phyloP scores from a whole-genome alignment of 2,329 filamentous ascomycete species.

The Tolypocladium tundrense region DNA sequence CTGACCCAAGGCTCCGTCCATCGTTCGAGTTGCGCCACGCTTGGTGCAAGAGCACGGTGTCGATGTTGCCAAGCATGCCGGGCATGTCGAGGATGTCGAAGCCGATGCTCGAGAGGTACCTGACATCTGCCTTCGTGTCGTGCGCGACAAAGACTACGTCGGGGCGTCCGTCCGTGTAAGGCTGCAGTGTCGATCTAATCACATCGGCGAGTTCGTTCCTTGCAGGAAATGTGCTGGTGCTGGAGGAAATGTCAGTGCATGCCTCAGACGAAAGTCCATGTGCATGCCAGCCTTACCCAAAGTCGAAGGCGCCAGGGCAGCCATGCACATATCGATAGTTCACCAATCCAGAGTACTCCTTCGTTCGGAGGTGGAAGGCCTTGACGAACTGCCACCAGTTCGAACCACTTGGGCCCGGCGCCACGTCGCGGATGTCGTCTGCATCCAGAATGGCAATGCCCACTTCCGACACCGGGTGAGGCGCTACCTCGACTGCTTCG shows the following conservation, averaged over 20 bases:
- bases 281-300: slow-evolving; percentile 47
- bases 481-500: slow-evolving; percentile 65
- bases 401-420: slow-evolving; percentile 50
- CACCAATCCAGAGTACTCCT: slow-evolving; percentile 53
- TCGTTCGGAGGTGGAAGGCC: slow-evolving; percentile 66
- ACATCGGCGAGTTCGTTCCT: slow-evolving; percentile 20
- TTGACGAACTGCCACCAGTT: slow-evolving; percentile 61
- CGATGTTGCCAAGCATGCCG: slow-evolving; percentile 52
- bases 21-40: slow-evolving; percentile 45
- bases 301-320: slow-evolving; percentile 64
- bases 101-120: slow-evolving; percentile 54
- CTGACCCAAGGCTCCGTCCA: slow-evolving; percentile 42
- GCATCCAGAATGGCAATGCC: slow-evolving; percentile 78
- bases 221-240: slow-evolving; percentile 30
- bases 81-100: slow-evolving; percentile 45
- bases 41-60: slow-evolving; percentile 64
- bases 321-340: slow-evolving; percentile 64
- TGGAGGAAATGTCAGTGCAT: slow-evolving; percentile 13
- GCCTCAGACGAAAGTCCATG: not conserved
- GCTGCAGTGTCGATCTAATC: slow-evolving; percentile 26
- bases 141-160: slow-evolving; percentile 75
- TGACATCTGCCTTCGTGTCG: slow-evolving; percentile 56
- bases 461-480: slow-evolving; percentile 67
- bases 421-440: slow-evolving; percentile 33
- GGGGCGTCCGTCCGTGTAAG: slow-evolving; percentile 16